Evolutionary conservation across 2,329 filamentous ascomycete species (phyloP), one percentile per base, ranked within the genome.

Genomic region (Nannizzia gypsea): DNA sequence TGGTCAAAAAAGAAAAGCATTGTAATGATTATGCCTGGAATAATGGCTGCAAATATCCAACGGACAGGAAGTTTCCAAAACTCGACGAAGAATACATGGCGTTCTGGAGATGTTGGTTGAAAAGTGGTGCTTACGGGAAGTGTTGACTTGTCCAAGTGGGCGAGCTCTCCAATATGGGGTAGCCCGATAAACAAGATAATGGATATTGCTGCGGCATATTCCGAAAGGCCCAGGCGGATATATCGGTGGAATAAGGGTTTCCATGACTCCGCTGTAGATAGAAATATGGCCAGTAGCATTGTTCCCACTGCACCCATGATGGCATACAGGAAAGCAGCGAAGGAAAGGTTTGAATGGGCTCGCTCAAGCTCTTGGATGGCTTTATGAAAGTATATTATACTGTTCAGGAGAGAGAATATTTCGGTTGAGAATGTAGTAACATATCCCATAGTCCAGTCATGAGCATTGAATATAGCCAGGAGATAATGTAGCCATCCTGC

Each of bases 361-460:
- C 83, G 76, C 69, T 85, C 74, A 1, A 86, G 74, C 67, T 86
- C 84, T 67, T 85, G 82, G 36, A 83, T 77, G 1, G 83, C 83
- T 70, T 86, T 86, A 70, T 85, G 80, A 66, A 87, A 84, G 70
- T 86, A 87, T 64, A 86, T 86, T 61, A 86, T 79, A 64, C 81
- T 84, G 70, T 86, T 86, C 28, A 86, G 73, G 6, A 87, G 75
- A 1, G 82, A 83, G 68, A 86, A 86, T 59, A 86, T 84, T 67
- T 86, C 84, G 48, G 81, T 83, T 62, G 78, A 83, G 69, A 86
- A 86, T 20, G 80, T 82, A 1, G 84, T 87, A 56, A 87, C 84
- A 69, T 86, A 86, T 65, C 81, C 77, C 84, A 86, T 87, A 0
- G 83, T 86, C 81, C 83, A 86, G 69, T 86, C 83, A 66, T 86